Evolutionary conservation across 768 basidiomycete genomes (phyloP).

Genomic region (Pluteus cervinus): DNA sequence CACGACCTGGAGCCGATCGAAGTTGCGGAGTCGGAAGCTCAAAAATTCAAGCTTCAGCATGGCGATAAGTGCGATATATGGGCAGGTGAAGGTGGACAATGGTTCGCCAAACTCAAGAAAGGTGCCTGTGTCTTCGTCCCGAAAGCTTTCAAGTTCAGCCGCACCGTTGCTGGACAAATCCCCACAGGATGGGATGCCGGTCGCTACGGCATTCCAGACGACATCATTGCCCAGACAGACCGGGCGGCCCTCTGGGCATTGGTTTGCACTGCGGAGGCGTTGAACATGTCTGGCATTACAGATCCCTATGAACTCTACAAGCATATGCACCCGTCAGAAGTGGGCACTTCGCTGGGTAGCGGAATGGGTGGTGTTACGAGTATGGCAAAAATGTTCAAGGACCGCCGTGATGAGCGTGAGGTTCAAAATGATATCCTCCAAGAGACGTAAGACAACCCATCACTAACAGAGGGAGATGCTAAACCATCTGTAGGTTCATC

Average conservation of each 20-base stretch:
- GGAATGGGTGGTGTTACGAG: conserved; percentile 97
- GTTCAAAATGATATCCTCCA: conserved; percentile 98
- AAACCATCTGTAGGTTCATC: conserved; percentile 66
- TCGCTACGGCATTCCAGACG: conserved; percentile 94
- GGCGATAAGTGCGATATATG: conserved; percentile 96
- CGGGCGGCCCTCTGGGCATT: conserved; percentile 93
- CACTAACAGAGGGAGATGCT: not conserved
- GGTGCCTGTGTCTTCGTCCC: conserved; percentile 90
- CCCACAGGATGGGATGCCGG: conserved; percentile 97
- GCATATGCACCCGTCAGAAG: conserved; percentile 93
- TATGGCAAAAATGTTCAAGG: conserved; percentile 96
- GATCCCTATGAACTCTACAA: conserved; percentile 98
- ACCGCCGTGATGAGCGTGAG: conserved; percentile 95
- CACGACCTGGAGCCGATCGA: conserved; percentile 97
- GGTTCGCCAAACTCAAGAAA: conserved; percentile 98
- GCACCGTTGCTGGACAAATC: conserved; percentile 91
- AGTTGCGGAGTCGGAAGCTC: conserved; percentile 83
- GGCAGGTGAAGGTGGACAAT: conserved; percentile 88
- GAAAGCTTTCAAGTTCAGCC: conserved; percentile 92
- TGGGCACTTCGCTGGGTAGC: conserved; percentile 90
- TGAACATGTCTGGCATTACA: conserved; percentile 94
- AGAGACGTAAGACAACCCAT: conserved; percentile 69
- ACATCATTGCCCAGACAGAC: conserved; percentile 93
- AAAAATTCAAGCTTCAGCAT: conserved; percentile 94
- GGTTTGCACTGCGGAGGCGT: conserved; percentile 89